Evolutionary conservation across 163 green algal species (phyloP).

Genomic region (Scenedesmus sp.): DNA sequence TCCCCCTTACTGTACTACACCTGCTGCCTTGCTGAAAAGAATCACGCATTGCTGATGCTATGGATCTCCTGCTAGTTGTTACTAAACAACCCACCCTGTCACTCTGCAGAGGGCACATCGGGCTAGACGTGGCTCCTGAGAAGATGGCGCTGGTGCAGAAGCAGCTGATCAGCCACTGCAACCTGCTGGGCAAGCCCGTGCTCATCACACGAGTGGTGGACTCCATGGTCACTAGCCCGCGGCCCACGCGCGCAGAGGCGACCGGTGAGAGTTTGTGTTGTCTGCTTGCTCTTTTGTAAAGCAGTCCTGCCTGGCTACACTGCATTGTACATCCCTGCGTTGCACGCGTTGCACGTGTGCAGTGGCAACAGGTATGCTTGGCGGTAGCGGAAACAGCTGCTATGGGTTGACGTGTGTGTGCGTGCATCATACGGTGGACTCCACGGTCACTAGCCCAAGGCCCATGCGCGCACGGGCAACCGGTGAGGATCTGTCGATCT

Average conservation of each 20-base stretch:
- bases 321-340: not conserved
- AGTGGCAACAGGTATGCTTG: not conserved
- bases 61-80: not conserved
- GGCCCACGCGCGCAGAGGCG: slow-evolving; percentile 83
- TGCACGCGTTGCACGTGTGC: not conserved
- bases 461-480: no score
- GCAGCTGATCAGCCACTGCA: slow-evolving; percentile 60
- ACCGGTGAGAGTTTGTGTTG: slow-evolving; percentile 58
- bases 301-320: no score
- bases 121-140: slow-evolving; percentile 76
- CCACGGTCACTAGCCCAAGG: slow-evolving; percentile 64
- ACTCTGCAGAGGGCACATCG: slow-evolving; percentile 78
- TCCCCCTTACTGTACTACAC: not conserved
- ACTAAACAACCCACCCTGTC: not conserved
- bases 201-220: slow-evolving; percentile 76
- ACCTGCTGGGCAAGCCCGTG: slow-evolving; percentile 73
- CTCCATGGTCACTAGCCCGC: slow-evolving; percentile 69
- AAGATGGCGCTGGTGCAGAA: slow-evolving; percentile 87
- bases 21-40: no score
- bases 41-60: no score
- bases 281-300: no score
- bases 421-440: slow-evolving; percentile 85
- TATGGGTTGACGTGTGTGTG: not conserved
- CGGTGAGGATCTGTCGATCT: no score
- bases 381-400: not conserved